phyloP scores from a whole-genome alignment of 176 grass and related monocot genomes.

The Avena eriantha region DNA sequence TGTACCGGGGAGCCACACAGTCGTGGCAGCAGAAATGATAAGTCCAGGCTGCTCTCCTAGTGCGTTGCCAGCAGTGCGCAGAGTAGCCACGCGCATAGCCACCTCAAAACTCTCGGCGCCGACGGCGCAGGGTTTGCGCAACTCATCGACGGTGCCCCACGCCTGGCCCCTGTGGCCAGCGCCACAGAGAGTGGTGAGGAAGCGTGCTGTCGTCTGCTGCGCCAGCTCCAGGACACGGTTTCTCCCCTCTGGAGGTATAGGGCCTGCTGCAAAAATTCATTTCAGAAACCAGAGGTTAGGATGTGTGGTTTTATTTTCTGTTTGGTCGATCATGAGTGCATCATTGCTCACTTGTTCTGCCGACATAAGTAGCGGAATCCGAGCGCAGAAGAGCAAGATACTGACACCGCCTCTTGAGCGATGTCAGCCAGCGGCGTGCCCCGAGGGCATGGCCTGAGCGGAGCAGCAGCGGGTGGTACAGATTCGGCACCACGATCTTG shows the following conservation, averaged over 20 bases:
- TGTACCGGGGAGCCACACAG: conserved; percentile 44
- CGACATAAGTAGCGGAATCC: no score
- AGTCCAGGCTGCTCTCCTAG: conserved; percentile 14
- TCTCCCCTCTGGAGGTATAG: not conserved
- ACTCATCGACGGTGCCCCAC: not conserved
- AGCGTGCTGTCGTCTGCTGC: not conserved
- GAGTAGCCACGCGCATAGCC: conserved; percentile 39
- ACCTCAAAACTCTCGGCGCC: not conserved
- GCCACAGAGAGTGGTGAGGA: not conserved
- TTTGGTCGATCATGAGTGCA: no score
- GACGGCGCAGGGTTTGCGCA: not conserved
- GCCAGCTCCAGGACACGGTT: not conserved
- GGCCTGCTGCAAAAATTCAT: not conserved
- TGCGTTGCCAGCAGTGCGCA: not conserved
- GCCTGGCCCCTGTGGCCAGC: not conserved
- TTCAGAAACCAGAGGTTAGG: not conserved
- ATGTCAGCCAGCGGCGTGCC: conserved; percentile 17
- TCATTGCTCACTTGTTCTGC: not conserved
- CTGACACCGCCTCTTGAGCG: not conserved
- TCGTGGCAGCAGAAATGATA: conserved; percentile 39
- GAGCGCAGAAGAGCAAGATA: not conserved
- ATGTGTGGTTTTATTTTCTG: not conserved
- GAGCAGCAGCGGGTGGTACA: not conserved
- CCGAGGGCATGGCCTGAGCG: not conserved
- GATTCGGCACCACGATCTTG: not conserved